phyloP scores from a whole-genome alignment of 352 stramenopile genomes.

The Halophytophthora batemanensis region DNA sequence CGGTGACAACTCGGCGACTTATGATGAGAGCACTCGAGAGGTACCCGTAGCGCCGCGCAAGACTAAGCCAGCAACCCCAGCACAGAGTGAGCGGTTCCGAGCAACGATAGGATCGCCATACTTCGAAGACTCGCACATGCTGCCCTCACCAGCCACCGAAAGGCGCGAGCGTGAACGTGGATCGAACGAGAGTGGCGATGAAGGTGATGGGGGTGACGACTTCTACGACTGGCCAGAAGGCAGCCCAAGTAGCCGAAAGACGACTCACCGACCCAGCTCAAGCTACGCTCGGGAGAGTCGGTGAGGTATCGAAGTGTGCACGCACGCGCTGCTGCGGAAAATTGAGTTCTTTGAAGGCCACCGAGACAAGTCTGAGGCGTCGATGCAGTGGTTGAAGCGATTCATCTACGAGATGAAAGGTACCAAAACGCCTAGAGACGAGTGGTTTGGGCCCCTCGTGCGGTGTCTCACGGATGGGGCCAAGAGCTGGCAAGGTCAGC shows the following conservation, averaged over 20 bases:
- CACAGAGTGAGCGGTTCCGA: too few relatives aligned
- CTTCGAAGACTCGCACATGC: slow-evolving; percentile 8
- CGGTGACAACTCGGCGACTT: too few relatives aligned
- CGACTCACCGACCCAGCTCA: too few relatives aligned
- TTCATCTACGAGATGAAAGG: slow-evolving; percentile 13
- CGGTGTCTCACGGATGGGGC: slow-evolving; percentile 1
- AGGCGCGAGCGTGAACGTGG: background rate
- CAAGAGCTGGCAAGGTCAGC: slow-evolving; percentile 3
- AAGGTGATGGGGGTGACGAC: background rate
- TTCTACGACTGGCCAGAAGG: too few relatives aligned
- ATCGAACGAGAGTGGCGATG: background rate
- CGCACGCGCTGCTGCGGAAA: background rate
- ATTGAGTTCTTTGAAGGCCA: slow-evolving; percentile 1
- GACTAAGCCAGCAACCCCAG: background rate
- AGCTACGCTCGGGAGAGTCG: background rate
- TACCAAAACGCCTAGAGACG: background rate
- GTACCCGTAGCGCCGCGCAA: background rate
- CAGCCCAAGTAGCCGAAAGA: too few relatives aligned
- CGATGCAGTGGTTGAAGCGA: slow-evolving; percentile 3
- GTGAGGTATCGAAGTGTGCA: background rate
- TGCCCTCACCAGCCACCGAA: background rate
- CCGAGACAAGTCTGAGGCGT: slow-evolving; percentile 5
- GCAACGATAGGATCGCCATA: background rate
- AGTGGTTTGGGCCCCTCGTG: slow-evolving; percentile 2
- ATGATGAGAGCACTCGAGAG: too few relatives aligned